Evolutionary conservation across 2,329 filamentous ascomycete species (phyloP).

Genomic region (Curvularia sp.): DNA sequence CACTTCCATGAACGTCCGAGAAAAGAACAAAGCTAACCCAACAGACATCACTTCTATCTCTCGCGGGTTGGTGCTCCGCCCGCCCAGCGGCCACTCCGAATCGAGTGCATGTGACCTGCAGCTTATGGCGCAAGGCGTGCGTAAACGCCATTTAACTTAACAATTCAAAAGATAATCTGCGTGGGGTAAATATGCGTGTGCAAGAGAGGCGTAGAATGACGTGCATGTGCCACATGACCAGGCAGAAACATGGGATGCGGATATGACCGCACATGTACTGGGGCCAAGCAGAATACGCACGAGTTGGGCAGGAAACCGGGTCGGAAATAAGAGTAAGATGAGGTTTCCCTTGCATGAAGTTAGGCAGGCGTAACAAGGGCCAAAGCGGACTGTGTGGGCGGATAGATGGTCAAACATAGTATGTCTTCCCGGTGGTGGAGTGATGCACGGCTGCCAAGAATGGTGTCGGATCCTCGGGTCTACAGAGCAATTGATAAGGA

Average conservation of each 20-base stretch:
- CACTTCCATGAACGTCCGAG: slow-evolving; percentile 30
- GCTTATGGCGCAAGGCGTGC: slow-evolving; percentile 1
- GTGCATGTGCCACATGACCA: neutral
- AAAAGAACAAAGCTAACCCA: neutral
- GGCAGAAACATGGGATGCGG: neutral
- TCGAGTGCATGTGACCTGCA: neutral
- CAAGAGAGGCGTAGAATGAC: neutral
- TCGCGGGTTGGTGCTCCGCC: neutral
- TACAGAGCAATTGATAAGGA: neutral
- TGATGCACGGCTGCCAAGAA: neutral
- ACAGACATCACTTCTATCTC: neutral
- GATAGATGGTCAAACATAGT: neutral
- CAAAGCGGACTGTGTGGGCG: neutral
- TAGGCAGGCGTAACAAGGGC: neutral
- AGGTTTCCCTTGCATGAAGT: neutral
- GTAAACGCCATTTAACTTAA: neutral
- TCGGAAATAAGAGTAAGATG: neutral
- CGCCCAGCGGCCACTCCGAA: neutral
- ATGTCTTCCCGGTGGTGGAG: neutral
- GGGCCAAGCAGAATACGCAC: neutral
- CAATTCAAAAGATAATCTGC: neutral
- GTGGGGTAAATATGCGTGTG: neutral
- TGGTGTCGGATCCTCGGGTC: neutral
- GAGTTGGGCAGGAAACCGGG: neutral
- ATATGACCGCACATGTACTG: neutral